A percentile compares a stretch with the other conserved stretches of the same genome.
Conservation (phyloP, 2,329 filamentous ascomycete species). For the Aspergillus glaucus region DNA sequence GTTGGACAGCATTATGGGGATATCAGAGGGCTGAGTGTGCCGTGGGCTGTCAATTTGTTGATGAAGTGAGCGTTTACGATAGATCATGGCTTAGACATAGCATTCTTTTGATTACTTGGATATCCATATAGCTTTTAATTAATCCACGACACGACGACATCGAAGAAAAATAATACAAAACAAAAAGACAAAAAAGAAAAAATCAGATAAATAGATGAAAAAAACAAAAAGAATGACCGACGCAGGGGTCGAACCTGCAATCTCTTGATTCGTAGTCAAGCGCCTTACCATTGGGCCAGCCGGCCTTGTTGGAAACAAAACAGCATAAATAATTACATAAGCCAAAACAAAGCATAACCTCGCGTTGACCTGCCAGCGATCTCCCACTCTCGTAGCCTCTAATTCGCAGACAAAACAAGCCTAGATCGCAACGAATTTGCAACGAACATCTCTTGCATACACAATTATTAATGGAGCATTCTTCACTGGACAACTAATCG, state of each 20-base stretch:
- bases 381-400: background rate
- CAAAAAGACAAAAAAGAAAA: background rate
- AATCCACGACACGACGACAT: background rate
- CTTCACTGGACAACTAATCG: background rate
- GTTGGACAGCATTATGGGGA: conserved; percentile 64
- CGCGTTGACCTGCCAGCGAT: background rate
- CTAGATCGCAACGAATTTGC: background rate
- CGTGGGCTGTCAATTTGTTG: conserved; percentile 55
- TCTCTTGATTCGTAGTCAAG: conserved; percentile 50
- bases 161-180: background rate
- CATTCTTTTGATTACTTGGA: background rate
- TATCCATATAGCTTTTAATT: background rate
- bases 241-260: conserved; percentile 44
- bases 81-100: background rate
- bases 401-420: background rate
- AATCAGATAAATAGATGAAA: background rate
- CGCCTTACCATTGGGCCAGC: conserved; percentile 47
- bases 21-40: conserved; percentile 58
- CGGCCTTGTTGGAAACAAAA: conserved; percentile 9
- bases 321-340: background rate
- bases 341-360: background rate
- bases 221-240: conserved; percentile 20
- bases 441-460: background rate
- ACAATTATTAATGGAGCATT: background rate
- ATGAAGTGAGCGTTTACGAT: conserved; percentile 42